phyloP scores from a whole-genome alignment of 768 basidiomycete species.

The Auricularia sp. region DNA sequence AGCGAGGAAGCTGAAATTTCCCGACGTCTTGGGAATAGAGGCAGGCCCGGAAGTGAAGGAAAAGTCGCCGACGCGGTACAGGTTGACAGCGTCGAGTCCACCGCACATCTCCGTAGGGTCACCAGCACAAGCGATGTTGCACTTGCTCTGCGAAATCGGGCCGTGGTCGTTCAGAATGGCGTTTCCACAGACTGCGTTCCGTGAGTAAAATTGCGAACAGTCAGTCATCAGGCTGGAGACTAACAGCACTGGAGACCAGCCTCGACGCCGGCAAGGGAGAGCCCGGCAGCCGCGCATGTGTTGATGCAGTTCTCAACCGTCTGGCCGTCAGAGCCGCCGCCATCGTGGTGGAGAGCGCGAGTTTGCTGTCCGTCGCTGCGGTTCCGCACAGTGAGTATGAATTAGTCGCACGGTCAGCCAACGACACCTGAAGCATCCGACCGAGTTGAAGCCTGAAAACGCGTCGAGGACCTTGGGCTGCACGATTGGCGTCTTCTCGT shows the following conservation, averaged over 20 bases:
- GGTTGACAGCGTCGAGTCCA: conserved; percentile 44
- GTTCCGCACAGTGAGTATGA: not conserved
- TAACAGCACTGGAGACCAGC: conserved; percentile 55
- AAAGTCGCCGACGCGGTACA: conserved; percentile 54
- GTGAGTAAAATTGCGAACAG: not conserved
- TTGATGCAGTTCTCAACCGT: conserved; percentile 44
- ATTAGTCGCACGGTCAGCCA: too few relatives aligned
- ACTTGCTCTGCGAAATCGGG: conserved; percentile 39
- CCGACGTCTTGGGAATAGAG: conserved; percentile 46
- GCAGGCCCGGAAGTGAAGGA: conserved; percentile 42
- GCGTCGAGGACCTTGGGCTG: not conserved
- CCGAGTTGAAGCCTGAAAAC: not conserved
- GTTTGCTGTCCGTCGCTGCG: not conserved
- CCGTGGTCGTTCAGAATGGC: conserved; percentile 34
- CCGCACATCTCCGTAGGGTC: conserved; percentile 51
- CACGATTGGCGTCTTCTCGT: not conserved
- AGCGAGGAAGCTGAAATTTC: conserved; percentile 55
- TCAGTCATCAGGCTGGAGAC: conserved; percentile 12
- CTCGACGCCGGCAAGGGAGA: conserved; percentile 64
- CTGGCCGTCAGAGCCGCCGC: conserved; percentile 12
- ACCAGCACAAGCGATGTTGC: conserved; percentile 52
- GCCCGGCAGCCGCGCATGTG: conserved; percentile 36
- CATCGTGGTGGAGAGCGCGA: not conserved
- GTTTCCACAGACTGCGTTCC: conserved; percentile 51
- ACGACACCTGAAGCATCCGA: not conserved